These are phyloP conservation scores for Nicotiana knightiana DNA, from an alignment of 257 asterid genomes.

Conservation along the genomic window DNA sequence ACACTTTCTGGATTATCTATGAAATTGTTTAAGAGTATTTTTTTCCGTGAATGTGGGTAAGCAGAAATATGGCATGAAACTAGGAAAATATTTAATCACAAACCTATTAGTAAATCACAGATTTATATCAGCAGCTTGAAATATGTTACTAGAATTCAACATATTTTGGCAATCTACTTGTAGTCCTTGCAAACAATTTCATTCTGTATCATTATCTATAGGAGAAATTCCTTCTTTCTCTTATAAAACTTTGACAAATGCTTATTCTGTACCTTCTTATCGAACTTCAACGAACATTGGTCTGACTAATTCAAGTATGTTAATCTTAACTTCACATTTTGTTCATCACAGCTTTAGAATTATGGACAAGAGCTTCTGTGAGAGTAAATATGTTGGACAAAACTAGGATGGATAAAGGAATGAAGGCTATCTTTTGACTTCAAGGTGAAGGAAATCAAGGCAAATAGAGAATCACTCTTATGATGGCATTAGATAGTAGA, in stretches of 20 bases:
- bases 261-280: background rate
- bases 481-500: background rate
- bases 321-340: background rate
- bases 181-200: background rate
- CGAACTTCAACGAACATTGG: background rate
- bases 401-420: background rate
- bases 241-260: background rate
- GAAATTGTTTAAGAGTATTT: background rate
- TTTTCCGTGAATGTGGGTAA: background rate
- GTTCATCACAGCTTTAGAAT: background rate
- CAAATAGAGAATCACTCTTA: background rate
- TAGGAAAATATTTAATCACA: background rate
- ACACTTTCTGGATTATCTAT: background rate
- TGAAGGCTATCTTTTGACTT: background rate
- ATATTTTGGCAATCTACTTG: background rate
- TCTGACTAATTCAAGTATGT: background rate
- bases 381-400: background rate
- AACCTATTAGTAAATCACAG: background rate
- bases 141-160: background rate
- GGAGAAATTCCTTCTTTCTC: background rate
- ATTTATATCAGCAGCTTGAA: constrained; percentile 1
- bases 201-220: background rate
- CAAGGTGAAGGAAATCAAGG: background rate
- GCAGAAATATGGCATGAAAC: background rate
- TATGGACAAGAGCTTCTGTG: background rate